Percentiles rank a stretch among this genome's conserved stretches.
phyloP scores from a whole-genome alignment of 441 rosid species.

The Populus hybrid region DNA sequence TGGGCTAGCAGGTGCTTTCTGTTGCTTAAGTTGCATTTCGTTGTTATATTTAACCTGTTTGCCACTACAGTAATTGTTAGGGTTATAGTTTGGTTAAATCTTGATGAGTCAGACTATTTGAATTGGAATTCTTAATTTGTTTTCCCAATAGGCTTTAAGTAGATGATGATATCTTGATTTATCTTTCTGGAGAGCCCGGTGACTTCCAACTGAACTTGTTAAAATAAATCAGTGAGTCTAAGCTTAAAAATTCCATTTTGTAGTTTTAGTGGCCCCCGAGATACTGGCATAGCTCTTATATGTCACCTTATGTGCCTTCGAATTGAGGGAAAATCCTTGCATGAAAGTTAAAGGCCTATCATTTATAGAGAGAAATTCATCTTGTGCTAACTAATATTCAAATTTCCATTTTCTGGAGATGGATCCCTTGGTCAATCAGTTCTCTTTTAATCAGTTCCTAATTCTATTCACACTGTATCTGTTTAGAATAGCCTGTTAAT shows the following conservation, averaged over 20 bases:
- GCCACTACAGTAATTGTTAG: neutral
- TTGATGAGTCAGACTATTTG: neutral
- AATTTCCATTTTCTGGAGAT: neutral
- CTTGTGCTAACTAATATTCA: neutral
- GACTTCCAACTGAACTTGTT: neutral
- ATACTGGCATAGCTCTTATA: neutral
- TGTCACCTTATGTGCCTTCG: neutral
- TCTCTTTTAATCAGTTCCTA: neutral
- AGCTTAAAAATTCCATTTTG: neutral
- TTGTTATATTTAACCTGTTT: neutral
- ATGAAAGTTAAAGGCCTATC: neutral
- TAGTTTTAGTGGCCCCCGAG: neutral
- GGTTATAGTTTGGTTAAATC: no score
- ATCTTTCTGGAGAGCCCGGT: neutral
- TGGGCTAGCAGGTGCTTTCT: conserved; percentile 73
- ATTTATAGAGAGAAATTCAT: neutral
- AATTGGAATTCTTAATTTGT: neutral
- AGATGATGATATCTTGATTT: neutral
- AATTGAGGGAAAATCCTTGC: neutral
- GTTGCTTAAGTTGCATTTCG: conserved; percentile 11
- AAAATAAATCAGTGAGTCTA: neutral
- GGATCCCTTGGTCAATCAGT: neutral
- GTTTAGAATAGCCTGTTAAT: neutral
- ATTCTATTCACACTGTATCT: neutral
- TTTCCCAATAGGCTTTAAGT: neutral